Conservation (phyloP, 768 basidiomycete genomes). For the Termitomyces sp. region DNA sequence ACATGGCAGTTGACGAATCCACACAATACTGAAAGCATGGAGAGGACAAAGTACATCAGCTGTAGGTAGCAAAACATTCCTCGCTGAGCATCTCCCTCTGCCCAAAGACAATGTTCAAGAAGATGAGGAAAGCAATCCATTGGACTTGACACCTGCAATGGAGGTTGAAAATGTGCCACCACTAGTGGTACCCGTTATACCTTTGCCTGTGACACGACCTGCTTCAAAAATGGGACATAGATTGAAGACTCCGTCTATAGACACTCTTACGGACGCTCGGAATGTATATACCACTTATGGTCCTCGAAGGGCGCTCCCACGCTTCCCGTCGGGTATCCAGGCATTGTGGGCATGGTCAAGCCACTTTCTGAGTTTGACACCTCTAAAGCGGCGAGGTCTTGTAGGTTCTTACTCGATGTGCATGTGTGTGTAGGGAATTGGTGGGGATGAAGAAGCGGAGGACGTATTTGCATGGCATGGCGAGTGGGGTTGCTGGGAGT, state of each 20-base stretch:
- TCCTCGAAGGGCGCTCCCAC: constrained; percentile 27
- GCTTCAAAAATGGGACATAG: constrained; percentile 26
- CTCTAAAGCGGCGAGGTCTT: too few species aligned
- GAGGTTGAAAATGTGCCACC: constrained; percentile 15
- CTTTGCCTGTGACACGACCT: constrained; percentile 14
- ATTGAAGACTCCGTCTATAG: constrained; percentile 20
- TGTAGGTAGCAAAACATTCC: constrained; percentile 31
- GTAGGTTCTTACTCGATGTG: too few species aligned
- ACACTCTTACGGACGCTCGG: constrained; percentile 39
- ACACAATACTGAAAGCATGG: constrained; percentile 58
- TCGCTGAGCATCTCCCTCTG: constrained; percentile 32
- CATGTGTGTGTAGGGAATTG: too few species aligned
- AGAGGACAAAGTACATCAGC: constrained; percentile 29
- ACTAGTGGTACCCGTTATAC: not conserved
- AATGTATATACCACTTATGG: constrained; percentile 36
- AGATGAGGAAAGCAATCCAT: constrained; percentile 17
- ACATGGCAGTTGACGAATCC: constrained; percentile 68
- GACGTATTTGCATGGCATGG: constrained; percentile 20
- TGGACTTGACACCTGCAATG: not conserved
- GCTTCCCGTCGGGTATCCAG: too few species aligned
- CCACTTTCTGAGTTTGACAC: too few species aligned
- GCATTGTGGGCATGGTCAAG: too few species aligned
- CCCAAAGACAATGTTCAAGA: constrained; percentile 25
- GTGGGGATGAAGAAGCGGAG: constrained; percentile 17
- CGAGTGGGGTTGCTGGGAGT: too few species aligned